Conservation (phyloP, 2,329 filamentous ascomycete genomes). For the Diaporthe australafricana region DNA sequence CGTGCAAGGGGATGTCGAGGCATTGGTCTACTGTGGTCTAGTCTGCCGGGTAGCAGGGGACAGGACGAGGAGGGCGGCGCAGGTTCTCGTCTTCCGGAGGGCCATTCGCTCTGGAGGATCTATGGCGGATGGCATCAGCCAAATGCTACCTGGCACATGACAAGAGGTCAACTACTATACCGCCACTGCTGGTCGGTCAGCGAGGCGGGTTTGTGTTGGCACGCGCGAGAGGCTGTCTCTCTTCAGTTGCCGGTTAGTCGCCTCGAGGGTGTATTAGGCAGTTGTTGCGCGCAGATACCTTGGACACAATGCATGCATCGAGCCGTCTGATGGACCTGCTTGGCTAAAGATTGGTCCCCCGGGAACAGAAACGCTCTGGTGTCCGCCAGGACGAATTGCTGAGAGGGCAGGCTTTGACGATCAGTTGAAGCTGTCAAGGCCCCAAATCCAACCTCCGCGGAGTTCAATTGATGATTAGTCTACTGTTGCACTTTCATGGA, state of each 20-base stretch:
- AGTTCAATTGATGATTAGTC: no score
- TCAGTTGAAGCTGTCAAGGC: not conserved
- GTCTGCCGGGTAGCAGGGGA: not conserved
- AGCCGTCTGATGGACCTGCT: not conserved
- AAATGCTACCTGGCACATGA: not conserved
- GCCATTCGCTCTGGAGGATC: slow-evolving; percentile 24
- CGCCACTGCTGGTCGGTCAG: not conserved
- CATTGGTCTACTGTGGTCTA: not conserved
- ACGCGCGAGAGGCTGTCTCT: not conserved
- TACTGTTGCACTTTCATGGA: not conserved
- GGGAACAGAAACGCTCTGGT: not conserved
- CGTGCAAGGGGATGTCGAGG: not conserved
- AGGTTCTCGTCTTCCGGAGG: not conserved
- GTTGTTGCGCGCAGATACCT: not conserved
- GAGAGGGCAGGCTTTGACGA: not conserved
- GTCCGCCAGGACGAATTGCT: not conserved
- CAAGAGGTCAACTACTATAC: not conserved
- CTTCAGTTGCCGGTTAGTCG: not conserved
- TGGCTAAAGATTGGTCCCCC: no score
- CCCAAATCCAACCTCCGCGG: not conserved
- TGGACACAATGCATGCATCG: not conserved
- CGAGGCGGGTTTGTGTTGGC: not conserved
- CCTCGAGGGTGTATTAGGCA: not conserved
- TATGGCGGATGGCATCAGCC: not conserved
- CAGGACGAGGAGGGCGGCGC: not conserved